Conservation (phyloP, 306 rosid species). For the Citrullus colocynthis region DNA sequence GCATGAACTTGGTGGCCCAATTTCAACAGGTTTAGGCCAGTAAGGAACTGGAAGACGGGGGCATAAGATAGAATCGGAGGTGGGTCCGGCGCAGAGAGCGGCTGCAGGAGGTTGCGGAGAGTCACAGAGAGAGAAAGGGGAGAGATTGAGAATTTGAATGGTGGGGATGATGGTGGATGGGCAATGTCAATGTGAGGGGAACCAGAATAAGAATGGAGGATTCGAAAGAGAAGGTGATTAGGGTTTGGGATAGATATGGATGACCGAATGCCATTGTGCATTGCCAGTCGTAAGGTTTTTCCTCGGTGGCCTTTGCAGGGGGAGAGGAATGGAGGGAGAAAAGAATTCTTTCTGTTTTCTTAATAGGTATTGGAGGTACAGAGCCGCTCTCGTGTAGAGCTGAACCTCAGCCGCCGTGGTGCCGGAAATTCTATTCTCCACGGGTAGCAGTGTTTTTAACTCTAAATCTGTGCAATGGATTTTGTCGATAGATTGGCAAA, state of each 20-base stretch:
- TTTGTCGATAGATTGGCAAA: too few species aligned
- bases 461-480: too few species aligned
- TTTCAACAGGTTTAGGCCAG: neutral
- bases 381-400: too few species aligned
- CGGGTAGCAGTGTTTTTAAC: too few species aligned
- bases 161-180: neutral
- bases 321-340: neutral
- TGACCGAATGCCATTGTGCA: neutral
- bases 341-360: too few species aligned
- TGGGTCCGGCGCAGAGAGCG: neutral
- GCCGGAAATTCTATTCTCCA: too few species aligned
- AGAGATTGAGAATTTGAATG: conserved; percentile 2
- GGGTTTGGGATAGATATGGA: neutral
- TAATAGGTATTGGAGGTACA: too few species aligned
- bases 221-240: neutral
- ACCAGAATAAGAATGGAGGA: neutral
- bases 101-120: neutral
- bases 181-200: neutral
- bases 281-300: neutral
- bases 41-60: conserved; percentile 2
- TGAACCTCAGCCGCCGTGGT: too few species aligned
- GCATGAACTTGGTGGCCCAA: conserved; percentile 6
- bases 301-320: neutral
- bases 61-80: neutral
- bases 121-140: neutral